These are phyloP conservation scores for Scutellaria galericulata DNA, from an alignment of 257 asterid species.

Conservation along the genomic window DNA sequence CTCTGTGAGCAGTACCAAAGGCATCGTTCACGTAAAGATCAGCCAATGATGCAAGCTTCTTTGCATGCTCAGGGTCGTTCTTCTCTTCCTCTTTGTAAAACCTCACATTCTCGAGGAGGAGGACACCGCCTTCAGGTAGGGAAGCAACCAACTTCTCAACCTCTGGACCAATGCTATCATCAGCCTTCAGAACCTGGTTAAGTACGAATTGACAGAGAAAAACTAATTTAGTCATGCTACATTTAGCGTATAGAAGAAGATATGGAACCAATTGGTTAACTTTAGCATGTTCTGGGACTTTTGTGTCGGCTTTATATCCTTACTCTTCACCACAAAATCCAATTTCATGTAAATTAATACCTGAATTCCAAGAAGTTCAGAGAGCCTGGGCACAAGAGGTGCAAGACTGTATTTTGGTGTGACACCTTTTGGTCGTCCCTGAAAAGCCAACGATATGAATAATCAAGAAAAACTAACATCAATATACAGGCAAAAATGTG, in stretches of 20 bases:
- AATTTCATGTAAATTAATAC: conserved; percentile 34
- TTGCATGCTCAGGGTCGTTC: conserved; percentile 86
- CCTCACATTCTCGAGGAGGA: conserved; percentile 87
- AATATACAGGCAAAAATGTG: conserved; percentile 38
- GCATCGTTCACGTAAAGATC: conserved; percentile 89
- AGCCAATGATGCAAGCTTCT: conserved; percentile 86
- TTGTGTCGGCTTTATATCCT: not conserved
- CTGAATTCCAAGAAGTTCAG: conserved; percentile 79
- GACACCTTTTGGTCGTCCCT: conserved; percentile 58
- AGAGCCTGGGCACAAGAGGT: conserved; percentile 67
- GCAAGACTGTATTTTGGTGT: conserved; percentile 52
- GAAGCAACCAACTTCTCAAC: conserved; percentile 78
- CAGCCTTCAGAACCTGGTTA: conserved; percentile 79
- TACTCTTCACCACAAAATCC: not conserved
- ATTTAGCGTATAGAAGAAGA: conserved; percentile 7
- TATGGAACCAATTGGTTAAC: not conserved
- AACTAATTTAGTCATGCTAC: not conserved
- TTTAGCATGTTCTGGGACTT: not conserved
- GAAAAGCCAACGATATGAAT: conserved; percentile 24
- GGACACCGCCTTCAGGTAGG: conserved; percentile 75
- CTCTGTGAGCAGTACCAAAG: conserved; percentile 92
- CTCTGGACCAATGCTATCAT: conserved; percentile 84
- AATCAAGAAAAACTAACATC: conserved; percentile 48
- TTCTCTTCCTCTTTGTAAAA: conserved; percentile 94
- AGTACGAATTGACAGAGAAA: conserved; percentile 13